A percentile compares a stretch with the other conserved stretches of the same genome.
These are phyloP conservation scores for Phytopythium vexans DNA, from an alignment of 352 stramenopile genomes.

Conservation along the genomic window DNA sequence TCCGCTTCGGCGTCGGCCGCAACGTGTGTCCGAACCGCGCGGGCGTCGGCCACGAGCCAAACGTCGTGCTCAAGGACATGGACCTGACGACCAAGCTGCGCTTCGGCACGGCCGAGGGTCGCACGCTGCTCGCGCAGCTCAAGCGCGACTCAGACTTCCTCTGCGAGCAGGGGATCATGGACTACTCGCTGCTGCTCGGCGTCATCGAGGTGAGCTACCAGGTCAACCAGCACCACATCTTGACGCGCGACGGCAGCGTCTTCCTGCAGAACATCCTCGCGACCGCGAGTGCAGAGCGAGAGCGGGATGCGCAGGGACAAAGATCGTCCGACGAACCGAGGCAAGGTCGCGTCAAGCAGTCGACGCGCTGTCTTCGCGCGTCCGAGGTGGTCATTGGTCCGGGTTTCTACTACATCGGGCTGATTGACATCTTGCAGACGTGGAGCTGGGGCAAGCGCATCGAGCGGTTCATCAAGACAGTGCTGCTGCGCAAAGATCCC, in stretches of 20 bases:
- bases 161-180: slow-evolving; percentile 72
- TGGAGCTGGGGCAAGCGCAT: slow-evolving; percentile 72
- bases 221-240: slow-evolving; percentile 62
- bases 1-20: slow-evolving; percentile 43
- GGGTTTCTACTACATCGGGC: slow-evolving; percentile 83
- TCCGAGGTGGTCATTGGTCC: slow-evolving; percentile 78
- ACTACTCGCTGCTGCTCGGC: slow-evolving; percentile 81
- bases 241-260: slow-evolving; percentile 55
- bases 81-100: slow-evolving; percentile 73
- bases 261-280: slow-evolving; percentile 34
- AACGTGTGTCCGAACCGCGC: slow-evolving; percentile 63
- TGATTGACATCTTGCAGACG: slow-evolving; percentile 87
- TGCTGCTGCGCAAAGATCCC: slow-evolving; percentile 59
- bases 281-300: slow-evolving; percentile 1
- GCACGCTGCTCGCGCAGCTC: slow-evolving; percentile 51
- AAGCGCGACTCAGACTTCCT: slow-evolving; percentile 72
- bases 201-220: slow-evolving; percentile 79
- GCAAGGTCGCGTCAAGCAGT: slow-evolving; percentile 46
- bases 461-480: slow-evolving; percentile 72
- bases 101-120: slow-evolving; percentile 41
- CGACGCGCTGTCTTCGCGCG: slow-evolving; percentile 53
- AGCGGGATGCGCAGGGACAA: slow-evolving; percentile 1
- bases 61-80: slow-evolving; percentile 82
- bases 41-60: slow-evolving; percentile 52
- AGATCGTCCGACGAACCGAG: background rate